Evolutionary conservation across 495 filamentous ascomycete species (phyloP), one percentile per base, ranked within the genome.

Genomic region (Ascodesmis nigricans): DNA sequence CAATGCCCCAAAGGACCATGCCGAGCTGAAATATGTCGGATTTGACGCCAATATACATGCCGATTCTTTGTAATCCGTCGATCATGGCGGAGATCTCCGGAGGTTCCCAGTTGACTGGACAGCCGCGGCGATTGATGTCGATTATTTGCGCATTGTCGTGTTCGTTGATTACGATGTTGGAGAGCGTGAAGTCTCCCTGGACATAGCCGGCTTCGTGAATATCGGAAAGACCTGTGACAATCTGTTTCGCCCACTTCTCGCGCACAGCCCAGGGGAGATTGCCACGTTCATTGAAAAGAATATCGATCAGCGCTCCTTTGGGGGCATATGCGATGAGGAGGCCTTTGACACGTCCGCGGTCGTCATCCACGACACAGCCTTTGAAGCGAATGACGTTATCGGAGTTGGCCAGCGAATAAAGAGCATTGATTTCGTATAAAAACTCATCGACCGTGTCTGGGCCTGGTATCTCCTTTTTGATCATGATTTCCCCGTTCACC

Each of bases 21-120:
- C 87, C 87, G 2, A 95, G 62, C 47, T 97, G 87, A 47, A 73
- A 97, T 1, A 95, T 61, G 54, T 97, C 87, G 0, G 83, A 91
- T 54, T 95, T 97, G 55, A 93, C 80, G 3, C 87, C 87, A 52
- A 97, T 95, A 51, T 91, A 92, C 78, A 97, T 93, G 18, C 79
- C 77, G 19, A 97, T 87, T 17, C 82, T 67, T 51, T 93, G 87
- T 36, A 79, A 80, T 57, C 75, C 83, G 33, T 83, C 72, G 39
- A 97, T 90, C 45, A 93, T 69, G 0, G 67, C 65, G 5, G 72
- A 72, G 26, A 91, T 77, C 55, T 97, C 87, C 1, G 90, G 90
- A 2, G 90, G 84, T 47, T 97, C 87, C 87, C 87, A 97, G 21
- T 84, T 87, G 1, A 95, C 80, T 0, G 87, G 87, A 44, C 87